Percentiles rank a stretch among this genome's conserved stretches.
These are phyloP conservation scores for Colletotrichum endophyticum DNA, from an alignment of 2,329 filamentous ascomycete species.

Conservation along the genomic window DNA sequence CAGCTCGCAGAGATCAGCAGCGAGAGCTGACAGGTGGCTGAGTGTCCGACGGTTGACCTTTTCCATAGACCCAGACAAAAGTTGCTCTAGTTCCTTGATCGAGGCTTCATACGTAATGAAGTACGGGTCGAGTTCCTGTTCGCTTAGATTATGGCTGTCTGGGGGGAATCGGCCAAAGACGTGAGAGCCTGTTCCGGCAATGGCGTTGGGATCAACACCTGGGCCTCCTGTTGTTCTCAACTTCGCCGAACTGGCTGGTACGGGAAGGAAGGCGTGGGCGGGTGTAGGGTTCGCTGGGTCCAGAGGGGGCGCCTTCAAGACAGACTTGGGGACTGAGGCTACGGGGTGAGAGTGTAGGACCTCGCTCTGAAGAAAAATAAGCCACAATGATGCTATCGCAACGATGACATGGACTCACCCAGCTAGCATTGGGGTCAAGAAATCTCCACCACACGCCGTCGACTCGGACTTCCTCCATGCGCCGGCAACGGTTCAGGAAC, in stretches of 20 bases:
- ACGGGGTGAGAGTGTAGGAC: conserved; percentile 93
- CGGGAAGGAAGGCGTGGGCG: conserved; percentile 85
- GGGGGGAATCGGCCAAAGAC: conserved; percentile 83
- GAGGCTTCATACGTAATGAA: conserved; percentile 93
- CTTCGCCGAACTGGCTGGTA: conserved; percentile 86
- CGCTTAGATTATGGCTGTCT: conserved; percentile 75
- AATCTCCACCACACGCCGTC: conserved; percentile 99
- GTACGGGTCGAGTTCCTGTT: conserved; percentile 93
- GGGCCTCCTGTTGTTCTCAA: conserved; percentile 62
- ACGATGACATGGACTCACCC: conserved; percentile 62
- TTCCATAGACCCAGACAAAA: conserved; percentile 92
- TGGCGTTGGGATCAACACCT: conserved; percentile 35
- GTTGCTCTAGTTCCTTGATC: conserved; percentile 86
- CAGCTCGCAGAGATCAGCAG: conserved; percentile 88
- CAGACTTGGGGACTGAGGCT: conserved; percentile 89
- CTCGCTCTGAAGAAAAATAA: conserved; percentile 70
- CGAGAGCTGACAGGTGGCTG: conserved; percentile 82
- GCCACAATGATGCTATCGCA: not conserved
- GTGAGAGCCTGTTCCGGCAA: conserved; percentile 52
- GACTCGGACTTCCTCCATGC: conserved; percentile 89
- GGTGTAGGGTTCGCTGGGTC: conserved; percentile 91
- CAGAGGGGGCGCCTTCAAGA: conserved; percentile 92
- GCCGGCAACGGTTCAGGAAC: conserved; percentile 90
- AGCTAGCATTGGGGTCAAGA: conserved; percentile 96
- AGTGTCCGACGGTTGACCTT: conserved; percentile 93